Evolutionary conservation across 768 basidiomycete species (phyloP).

Genomic region (Lyophyllum decastes): DNA sequence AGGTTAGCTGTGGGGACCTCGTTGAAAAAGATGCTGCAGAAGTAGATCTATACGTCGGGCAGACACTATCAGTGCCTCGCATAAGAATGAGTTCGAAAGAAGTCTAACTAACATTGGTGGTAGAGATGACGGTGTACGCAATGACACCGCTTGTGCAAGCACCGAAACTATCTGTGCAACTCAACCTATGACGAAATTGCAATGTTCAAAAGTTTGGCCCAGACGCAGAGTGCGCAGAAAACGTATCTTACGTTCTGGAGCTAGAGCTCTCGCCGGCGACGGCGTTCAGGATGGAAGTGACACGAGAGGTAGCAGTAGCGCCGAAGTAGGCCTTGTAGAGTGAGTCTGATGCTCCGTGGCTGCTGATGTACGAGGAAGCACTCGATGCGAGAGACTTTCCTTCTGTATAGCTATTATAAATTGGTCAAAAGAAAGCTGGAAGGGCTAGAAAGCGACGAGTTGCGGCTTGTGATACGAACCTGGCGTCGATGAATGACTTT

Average conservation of each 20-base stretch:
- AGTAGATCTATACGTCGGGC: slow-evolving; percentile 43
- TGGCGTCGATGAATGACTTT: slow-evolving; percentile 40
- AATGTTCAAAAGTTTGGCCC: no score
- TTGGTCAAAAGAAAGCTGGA: neutral
- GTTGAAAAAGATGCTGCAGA: slow-evolving; percentile 48
- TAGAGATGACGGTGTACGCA: slow-evolving; percentile 45
- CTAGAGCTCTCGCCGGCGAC: slow-evolving; percentile 42
- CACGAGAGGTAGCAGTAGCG: slow-evolving; percentile 33
- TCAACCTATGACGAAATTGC: no score
- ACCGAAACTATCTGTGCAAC: slow-evolving; percentile 40
- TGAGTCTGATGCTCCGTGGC: slow-evolving; percentile 37
- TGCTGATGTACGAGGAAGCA: slow-evolving; percentile 35
- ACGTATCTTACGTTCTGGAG: slow-evolving; percentile 37
- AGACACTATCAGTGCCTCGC: no score
- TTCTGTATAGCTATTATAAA: slow-evolving; percentile 34
- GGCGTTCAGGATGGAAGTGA: slow-evolving; percentile 34
- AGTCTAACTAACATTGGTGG: slow-evolving; percentile 37
- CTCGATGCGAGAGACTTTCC: slow-evolving; percentile 38
- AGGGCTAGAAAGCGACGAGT: no score
- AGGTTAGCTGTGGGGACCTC: slow-evolving; percentile 38
- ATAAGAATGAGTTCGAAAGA: neutral
- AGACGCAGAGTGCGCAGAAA: no score
- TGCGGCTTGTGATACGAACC: slow-evolving; percentile 30
- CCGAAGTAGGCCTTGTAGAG: slow-evolving; percentile 44
- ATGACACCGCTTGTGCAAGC: slow-evolving; percentile 41